phyloP scores from a whole-genome alignment of 2,329 filamentous ascomycete species.

The Reticulascus tulasneorum region DNA sequence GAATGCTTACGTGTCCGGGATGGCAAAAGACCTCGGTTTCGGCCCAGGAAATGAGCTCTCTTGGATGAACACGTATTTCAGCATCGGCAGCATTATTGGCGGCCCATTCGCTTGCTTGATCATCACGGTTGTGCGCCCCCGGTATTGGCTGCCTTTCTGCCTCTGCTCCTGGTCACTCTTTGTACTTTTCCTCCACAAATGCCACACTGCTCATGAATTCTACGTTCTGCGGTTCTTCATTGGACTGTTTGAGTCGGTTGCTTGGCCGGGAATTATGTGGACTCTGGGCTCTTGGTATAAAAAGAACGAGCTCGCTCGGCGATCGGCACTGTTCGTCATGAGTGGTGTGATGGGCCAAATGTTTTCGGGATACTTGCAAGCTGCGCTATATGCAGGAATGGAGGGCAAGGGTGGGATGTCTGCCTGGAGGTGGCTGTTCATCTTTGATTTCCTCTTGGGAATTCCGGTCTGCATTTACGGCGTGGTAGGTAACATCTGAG shows the following conservation, averaged over 20 bases:
- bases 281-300: slow-evolving; percentile 58
- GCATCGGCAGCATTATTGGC: slow-evolving; percentile 42
- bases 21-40: slow-evolving; percentile 42
- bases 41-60: slow-evolving; percentile 36
- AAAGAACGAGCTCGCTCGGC: slow-evolving; percentile 51
- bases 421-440: slow-evolving; percentile 34
- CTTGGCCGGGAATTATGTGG: slow-evolving; percentile 51
- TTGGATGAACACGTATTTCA: slow-evolving; percentile 44
- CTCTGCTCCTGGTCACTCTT: slow-evolving; percentile 33
- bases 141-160: slow-evolving; percentile 36
- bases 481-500: slow-evolving; percentile 10
- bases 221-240: slow-evolving; percentile 50
- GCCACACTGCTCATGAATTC: slow-evolving; percentile 30
- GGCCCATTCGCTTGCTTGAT: slow-evolving; percentile 39
- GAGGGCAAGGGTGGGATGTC: slow-evolving; percentile 27
- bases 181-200: slow-evolving; percentile 36
- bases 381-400: slow-evolving; percentile 29
- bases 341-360: slow-evolving; percentile 45
- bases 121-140: slow-evolving; percentile 38
- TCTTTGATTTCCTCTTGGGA: slow-evolving; percentile 31
- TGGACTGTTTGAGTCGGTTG: slow-evolving; percentile 51
- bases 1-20: slow-evolving; percentile 45
- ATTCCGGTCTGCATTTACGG: slow-evolving; percentile 33
- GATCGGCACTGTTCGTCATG: slow-evolving; percentile 55
- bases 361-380: slow-evolving; percentile 31